Base-by-base conservation (phyloP, 352 stramenopile genomes). In the Phytopythium litorale region DNA sequence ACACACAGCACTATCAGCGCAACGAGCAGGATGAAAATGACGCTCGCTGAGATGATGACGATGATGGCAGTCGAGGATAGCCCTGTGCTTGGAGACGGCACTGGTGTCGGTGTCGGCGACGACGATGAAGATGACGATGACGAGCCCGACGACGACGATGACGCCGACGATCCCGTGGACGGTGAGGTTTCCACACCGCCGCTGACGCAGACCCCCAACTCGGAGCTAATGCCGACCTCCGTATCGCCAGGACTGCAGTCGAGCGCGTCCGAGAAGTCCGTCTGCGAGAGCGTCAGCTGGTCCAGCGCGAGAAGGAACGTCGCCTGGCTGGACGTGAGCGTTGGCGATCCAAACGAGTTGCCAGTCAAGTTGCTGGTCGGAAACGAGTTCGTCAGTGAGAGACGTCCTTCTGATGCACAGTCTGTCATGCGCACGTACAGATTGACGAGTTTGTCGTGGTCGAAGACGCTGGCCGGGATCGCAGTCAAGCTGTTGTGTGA, bases 381-480 rank as follows among this genome's bases (percentile, higher is more conserved):
- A n/a, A 33, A 54, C 11, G 15, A 25, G 42, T 3, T n/a, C 19
- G 42, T 49, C 21, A 49, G 42, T 40, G 35, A 15, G 0, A 9
- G 40, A 16, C 1, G 0, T 45, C 40, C 40, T 45, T 45, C 38
- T 13, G 12, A 43, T 19, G 13, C 38, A 48, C 6, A 23, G 18
- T 11, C n/a, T 11, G 7, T 3, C 45, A 19, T 30, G 18, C 7
- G 42, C 21, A 25, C 49, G 28, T 56, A 56, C 23, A 91, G 62
- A n/a, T 71, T 60, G 46, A 72, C 59, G 18, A 91, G 68, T 1
- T 56, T 72, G n/a, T 66, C 52, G 58, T 88, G 78, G 15, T 71
- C 66, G 51, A 81, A 91, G 19, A 88, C 67, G 6, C 68, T 69
- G 15, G 55, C 37, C 1, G 79, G 81, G 30, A 88, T 77, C 13